Percentiles rank a stretch among this genome's conserved stretches.
These are phyloP conservation scores for Miamiensis avidus DNA, from an alignment of 169 alveolate genomes.

Conservation along the genomic window DNA sequence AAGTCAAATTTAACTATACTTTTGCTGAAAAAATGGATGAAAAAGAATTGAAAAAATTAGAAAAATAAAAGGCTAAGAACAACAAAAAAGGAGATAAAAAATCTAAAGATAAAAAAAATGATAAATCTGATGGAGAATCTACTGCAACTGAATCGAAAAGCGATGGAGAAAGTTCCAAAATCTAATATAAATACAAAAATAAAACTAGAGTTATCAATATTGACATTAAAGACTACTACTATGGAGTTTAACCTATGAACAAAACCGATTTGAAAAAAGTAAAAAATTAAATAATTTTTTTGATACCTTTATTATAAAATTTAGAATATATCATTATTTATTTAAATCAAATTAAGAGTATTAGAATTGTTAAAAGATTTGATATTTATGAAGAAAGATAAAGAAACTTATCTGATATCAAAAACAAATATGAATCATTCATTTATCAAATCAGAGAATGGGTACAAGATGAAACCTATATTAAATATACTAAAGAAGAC, in stretches of 20 bases:
- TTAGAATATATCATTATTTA: no score
- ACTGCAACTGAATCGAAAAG: slow-evolving; percentile 7
- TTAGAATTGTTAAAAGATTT: slow-evolving; percentile 18
- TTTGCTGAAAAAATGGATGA: slow-evolving; percentile 24
- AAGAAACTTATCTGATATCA: slow-evolving; percentile 25
- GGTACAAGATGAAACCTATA: slow-evolving; percentile 22
- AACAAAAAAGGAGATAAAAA: slow-evolving; percentile 14
- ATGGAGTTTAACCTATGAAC: neutral
- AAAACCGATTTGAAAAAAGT: slow-evolving; percentile 49
- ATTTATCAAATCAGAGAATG: slow-evolving; percentile 39
- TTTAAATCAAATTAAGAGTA: no score
- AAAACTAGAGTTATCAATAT: neutral
- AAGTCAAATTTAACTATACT: neutral
- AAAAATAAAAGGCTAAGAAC: slow-evolving; percentile 11
- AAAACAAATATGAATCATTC: slow-evolving; percentile 38
- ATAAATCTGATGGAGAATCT: slow-evolving; percentile 30
- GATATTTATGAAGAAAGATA: slow-evolving; percentile 34
- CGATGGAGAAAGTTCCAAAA: neutral
- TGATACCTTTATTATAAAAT: no score
- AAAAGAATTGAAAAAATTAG: slow-evolving; percentile 33
- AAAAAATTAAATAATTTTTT: slow-evolving; percentile 26
- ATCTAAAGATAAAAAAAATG: slow-evolving; percentile 29
- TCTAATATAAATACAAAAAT: neutral
- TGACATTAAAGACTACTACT: neutral
- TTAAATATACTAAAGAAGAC: slow-evolving; percentile 21